Conservation (phyloP, 2,329 filamentous ascomycete genomes). For the Fusarium proliferatum region DNA sequence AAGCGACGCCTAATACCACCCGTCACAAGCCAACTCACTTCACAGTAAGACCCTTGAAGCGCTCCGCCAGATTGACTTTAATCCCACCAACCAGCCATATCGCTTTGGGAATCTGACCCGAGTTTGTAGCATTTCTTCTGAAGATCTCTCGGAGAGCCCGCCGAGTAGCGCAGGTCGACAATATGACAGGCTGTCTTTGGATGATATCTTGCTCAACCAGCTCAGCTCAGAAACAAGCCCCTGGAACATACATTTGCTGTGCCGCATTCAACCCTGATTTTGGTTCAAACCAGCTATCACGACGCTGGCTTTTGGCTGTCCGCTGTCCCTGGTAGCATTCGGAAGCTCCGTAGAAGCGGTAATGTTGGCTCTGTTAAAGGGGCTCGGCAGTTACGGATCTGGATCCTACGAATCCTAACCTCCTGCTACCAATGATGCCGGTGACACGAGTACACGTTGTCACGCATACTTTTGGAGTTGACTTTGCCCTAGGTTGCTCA, state of each 20-base stretch:
- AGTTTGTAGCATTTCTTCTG: conserved; percentile 16
- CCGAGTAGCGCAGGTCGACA: not conserved
- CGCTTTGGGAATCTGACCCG: conserved; percentile 37
- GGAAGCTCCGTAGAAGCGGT: conserved; percentile 9
- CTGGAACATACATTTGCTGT: conserved; percentile 7
- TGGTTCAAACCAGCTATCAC: not conserved
- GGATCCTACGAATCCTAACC: not conserved
- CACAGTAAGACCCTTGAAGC: conserved; percentile 25
- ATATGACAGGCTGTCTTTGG: conserved; percentile 1
- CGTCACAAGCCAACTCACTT: conserved; percentile 6
- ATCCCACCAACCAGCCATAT: conserved; percentile 26
- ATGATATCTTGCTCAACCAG: conserved; percentile 7
- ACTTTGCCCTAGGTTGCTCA: conserved; percentile 13
- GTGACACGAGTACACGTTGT: not conserved
- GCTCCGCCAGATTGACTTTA: conserved; percentile 21
- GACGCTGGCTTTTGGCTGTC: not conserved
- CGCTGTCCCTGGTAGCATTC: conserved; percentile 4
- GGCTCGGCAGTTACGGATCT: conserved; percentile 1
- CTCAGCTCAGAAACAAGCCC: conserved; percentile 9
- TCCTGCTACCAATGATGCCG: conserved; percentile 1
- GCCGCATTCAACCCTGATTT: conserved; percentile 19
- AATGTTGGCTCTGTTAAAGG: conserved; percentile 1
- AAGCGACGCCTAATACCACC: conserved; percentile 16
- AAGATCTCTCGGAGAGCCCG: conserved; percentile 29
- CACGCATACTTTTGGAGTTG: conserved; percentile 3